Evolutionary conservation across 805 yeast species (phyloP), one percentile per base, ranked within the genome.

Genomic region (Myxozyma lipomycoides): DNA sequence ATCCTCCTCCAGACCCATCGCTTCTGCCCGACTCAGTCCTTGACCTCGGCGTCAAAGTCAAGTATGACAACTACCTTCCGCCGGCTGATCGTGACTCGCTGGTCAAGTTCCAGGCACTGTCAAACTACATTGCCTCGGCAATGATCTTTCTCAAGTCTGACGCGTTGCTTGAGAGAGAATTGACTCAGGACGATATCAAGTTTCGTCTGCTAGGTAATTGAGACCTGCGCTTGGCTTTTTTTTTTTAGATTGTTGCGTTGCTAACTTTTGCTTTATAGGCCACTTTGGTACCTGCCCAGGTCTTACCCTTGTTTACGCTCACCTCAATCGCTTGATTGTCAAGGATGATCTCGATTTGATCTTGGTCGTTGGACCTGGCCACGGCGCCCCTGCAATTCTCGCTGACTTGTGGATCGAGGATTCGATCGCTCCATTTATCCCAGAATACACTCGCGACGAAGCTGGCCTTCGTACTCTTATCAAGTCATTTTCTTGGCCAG

Each of bases 241-340:
- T 12, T 19, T 21, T 35, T 43, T 22, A 9, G 41, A 7, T 6
- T n/a, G 9, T 15, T 5, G 12, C 18, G 19, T 9, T 38, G 41
- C 48, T 25, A 23, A 24, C 26, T 6, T 5, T 22, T 22, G 23
- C 7, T 17, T 18, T 19, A 15, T 17, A 52, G 57, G 57, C n/a
- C 61, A 57, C 52, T 57, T 47, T 40, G 61, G 61, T 15, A 55
- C 61, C 43, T 54, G 59, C 49, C 59, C 61, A 19, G 61, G 59
- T n/a, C 56, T 55, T 17, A 51, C 47, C 21, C 53, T 57, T 43
- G 49, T 46, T 43, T 57, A 57, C 52, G 28, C 56, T 25, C 59
- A 54, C 40, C 37, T 46, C 38, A 57, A 57, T 40, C 56, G 55
- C 4, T 44, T 51, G 25, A 55, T 55, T 39, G 44, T 45, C 40